Evolutionary conservation across 768 basidiomycete species (phyloP).

Genomic region (Leccinellum luteum): DNA sequence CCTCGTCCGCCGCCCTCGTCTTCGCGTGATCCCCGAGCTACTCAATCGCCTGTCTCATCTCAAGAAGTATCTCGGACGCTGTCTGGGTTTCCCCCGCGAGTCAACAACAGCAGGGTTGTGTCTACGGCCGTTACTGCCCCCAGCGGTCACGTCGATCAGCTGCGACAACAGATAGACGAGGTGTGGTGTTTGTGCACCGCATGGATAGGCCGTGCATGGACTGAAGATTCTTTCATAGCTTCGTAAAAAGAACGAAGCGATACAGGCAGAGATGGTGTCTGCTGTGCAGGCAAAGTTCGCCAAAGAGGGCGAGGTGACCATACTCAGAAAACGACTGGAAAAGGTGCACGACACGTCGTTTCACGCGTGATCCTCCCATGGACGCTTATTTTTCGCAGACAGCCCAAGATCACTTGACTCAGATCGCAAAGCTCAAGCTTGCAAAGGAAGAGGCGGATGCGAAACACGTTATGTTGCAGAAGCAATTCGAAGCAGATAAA

Average conservation of each 20-base stretch:
- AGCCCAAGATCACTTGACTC: constrained; percentile 55
- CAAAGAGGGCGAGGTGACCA: constrained; percentile 71
- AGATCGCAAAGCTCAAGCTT: constrained; percentile 53
- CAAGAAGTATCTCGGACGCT: constrained; percentile 18
- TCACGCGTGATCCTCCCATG: neutral
- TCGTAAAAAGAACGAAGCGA: constrained; percentile 45
- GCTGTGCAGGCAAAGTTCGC: constrained; percentile 50
- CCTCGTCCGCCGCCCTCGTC: constrained; percentile 17
- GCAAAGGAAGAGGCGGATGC: constrained; percentile 62
- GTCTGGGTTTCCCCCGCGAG: constrained; percentile 10
- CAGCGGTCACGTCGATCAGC: constrained; percentile 9
- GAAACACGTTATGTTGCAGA: constrained; percentile 52
- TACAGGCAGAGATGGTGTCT: constrained; percentile 44
- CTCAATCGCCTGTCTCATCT: constrained; percentile 17
- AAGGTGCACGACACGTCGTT: constrained; percentile 42
- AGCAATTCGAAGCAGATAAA: constrained; percentile 63
- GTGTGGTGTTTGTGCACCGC: constrained; percentile 32
- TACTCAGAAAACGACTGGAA: constrained; percentile 63
- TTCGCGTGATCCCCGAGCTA: constrained; percentile 9
- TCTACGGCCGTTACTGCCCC: neutral
- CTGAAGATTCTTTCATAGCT: constrained; percentile 39
- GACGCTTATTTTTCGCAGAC: constrained; percentile 36
- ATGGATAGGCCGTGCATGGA: constrained; percentile 9
- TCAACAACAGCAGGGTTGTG: constrained; percentile 1
- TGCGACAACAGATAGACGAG: constrained; percentile 44